Conservation (phyloP, 73 alveolate genomes). For the Paramecium tetraurelia region DNA sequence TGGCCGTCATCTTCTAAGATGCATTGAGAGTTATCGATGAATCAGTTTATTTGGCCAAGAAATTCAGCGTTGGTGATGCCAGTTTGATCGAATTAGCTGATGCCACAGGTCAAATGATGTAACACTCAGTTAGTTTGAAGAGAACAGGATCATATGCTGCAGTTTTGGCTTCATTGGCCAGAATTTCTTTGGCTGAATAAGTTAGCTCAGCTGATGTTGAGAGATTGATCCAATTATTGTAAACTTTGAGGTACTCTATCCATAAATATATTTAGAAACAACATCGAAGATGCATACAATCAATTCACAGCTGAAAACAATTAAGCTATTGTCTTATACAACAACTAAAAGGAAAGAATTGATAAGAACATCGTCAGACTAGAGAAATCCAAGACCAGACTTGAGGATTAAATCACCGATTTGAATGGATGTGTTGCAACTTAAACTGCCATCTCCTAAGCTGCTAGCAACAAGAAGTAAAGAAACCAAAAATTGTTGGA, state of each 20-base stretch:
- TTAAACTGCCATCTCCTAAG: conserved; percentile 48
- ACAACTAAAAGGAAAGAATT: conserved; percentile 41
- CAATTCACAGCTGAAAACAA: conserved; percentile 32
- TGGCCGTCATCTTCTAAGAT: conserved; percentile 48
- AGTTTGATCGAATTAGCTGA: conserved; percentile 45
- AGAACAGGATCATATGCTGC: conserved; percentile 48
- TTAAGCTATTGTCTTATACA: background rate
- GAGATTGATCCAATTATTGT: conserved; percentile 29
- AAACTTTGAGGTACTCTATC: background rate
- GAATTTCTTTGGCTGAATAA: conserved; percentile 46
- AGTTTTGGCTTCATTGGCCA: conserved; percentile 33
- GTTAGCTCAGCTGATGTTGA: conserved; percentile 48
- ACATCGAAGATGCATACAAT: conserved; percentile 35
- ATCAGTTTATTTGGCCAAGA: conserved; percentile 23
- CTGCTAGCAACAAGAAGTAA: conserved; percentile 39
- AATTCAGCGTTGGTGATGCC: conserved; percentile 52
- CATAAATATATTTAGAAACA: background rate
- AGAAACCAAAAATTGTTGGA: conserved; percentile 10
- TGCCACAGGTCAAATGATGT: conserved; percentile 22
- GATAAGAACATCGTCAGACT: conserved; percentile 37
- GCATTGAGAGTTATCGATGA: conserved; percentile 45
- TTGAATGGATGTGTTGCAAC: conserved; percentile 42
- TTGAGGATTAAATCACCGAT: conserved; percentile 42
- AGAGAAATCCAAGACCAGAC: background rate
- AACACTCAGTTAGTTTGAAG: background rate